Base-by-base conservation (phyloP, 2,329 filamentous ascomycete genomes). In the Monascus ruber region DNA sequence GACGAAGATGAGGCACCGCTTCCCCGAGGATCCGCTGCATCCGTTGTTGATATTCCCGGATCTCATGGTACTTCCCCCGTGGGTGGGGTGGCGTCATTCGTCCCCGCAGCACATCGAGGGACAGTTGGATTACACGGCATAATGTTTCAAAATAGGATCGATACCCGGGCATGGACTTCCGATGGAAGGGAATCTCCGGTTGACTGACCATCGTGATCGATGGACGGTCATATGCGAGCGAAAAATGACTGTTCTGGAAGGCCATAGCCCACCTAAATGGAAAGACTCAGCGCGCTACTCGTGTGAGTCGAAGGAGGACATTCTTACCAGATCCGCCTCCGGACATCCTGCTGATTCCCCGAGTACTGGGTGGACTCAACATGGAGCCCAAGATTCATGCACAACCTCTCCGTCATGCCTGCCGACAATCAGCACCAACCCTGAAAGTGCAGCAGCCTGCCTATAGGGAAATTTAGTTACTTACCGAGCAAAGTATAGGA, bases 231-330 rank as follows among this genome's bases (percentile, higher is more conserved):
- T 77, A 78, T 1, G 73, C 76, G 33, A 78, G 71, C 10, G 73
- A 76, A n/a, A 77, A 65, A 31, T 77, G 62, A 35, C 72, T 75
- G 47, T 78, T 76, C 47, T 77, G 74, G 66, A 75, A 77, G 10
- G 76, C 64, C 43, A 78, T 65, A 10, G 71, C 67, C 74, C 74
- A 78, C 58, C 57, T 55, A 26, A 10, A 25, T 25, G 6, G 33
- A 2, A 25, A 27, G 6, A 37, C 26, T 24, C 35, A 31, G 26
- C 9, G 25, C 17, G 35, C 34, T 35, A 24, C 10, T 6, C 9
- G 10, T 26, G 24, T 8, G 6, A 35, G 26, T 9, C 24, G 10
- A 26, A 24, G 8, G 24, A 6, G 7, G 26, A 27, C n/a, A 17
- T 27, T 37, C 56, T 44, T 52, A 59, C 62, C 62, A 66, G 32